Evolutionary conservation across 1,284 basidiomycete genomes (phyloP), one percentile per base, ranked within the genome.

Genomic region (Meira nashicola): DNA sequence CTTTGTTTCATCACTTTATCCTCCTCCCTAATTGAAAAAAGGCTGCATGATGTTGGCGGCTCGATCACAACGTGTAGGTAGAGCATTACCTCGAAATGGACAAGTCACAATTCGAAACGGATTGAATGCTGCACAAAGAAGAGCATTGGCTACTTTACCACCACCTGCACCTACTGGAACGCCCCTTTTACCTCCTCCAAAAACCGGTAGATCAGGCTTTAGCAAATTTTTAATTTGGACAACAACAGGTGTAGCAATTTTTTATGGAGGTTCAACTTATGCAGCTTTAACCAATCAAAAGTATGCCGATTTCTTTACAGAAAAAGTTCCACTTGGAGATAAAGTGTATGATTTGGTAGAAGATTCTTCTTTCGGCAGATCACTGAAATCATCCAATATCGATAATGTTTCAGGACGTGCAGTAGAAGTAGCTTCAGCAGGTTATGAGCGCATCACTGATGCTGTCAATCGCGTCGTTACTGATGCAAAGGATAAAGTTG

Each of bases 221-320:
- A 51, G 66, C 38, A 65, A 70, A 41, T 61, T 76, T 41, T 33
- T 76, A 48, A 39, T 65, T 39, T 68, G 63, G 56, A 56, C 68
- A 12, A 62, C 67, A 15, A 54, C 65, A 7, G 67, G 65, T n/a
- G 63, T 62, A 23, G 64, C 65, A 28, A 40, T 72, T 41, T 77
- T 78, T 64, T 78, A 78, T 67, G 68, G 70, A 46, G 62, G 64
- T 15, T 76, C 73, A 15, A 68, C 67, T 28, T 60, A 69, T n/a
- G 65, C 60, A 38, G 67, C 74, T 23, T 60, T 70, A 57, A 69
- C 70, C 59, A 73, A 66, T 47, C 65, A 71, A 39, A 64, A 65
- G 21, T 77, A 76, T 66, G 86, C 87, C 77, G 86, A 90, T 71
- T 83, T 92, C 74, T 92, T 92, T 82, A 83, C 86, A 62, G 86